Evolutionary conservation across 1,284 basidiomycete genomes (phyloP).

Genomic region (Agaricales sp.): DNA sequence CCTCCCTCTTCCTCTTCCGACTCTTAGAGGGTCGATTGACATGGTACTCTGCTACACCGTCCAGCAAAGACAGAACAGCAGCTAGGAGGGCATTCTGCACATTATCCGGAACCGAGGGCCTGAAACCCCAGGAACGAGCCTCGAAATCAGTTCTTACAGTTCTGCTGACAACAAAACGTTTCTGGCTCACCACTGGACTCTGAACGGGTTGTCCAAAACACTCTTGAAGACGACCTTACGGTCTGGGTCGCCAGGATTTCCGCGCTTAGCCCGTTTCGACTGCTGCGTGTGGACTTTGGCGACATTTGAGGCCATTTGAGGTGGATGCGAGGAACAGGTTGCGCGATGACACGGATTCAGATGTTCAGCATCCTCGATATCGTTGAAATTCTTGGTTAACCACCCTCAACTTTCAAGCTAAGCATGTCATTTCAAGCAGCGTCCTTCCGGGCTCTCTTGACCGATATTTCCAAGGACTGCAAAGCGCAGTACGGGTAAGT

Average conservation of each 20-base stretch:
- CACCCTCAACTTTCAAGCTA: too few relatives aligned
- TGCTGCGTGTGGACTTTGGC: neutral
- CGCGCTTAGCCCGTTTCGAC: conserved; percentile 29
- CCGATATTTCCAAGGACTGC: too few relatives aligned
- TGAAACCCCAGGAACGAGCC: conserved; percentile 21
- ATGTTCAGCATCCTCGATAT: too few relatives aligned
- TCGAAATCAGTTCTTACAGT: too few relatives aligned
- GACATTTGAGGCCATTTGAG: too few relatives aligned
- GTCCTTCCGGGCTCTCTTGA: too few relatives aligned
- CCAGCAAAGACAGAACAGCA: conserved; percentile 34
- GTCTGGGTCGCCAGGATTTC: conserved; percentile 17
- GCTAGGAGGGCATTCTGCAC: conserved; percentile 51
- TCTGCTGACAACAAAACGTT: conserved; percentile 6
- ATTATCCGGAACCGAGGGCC: conserved; percentile 57
- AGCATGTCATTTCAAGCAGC: too few relatives aligned
- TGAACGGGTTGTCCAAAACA: conserved; percentile 63
- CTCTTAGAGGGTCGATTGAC: conserved; percentile 18
- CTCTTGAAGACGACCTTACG: conserved; percentile 56
- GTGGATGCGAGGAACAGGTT: too few relatives aligned
- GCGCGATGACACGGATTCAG: too few relatives aligned
- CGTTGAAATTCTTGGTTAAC: too few relatives aligned
- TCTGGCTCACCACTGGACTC: conserved; percentile 48
- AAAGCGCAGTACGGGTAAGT: too few relatives aligned
- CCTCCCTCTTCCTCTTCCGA: conserved; percentile 27
- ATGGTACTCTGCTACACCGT: conserved; percentile 38